Percentiles rank a stretch among this genome's conserved stretches.
phyloP scores from a whole-genome alignment of 148 eudicot genomes.

The Rhododendron molle region DNA sequence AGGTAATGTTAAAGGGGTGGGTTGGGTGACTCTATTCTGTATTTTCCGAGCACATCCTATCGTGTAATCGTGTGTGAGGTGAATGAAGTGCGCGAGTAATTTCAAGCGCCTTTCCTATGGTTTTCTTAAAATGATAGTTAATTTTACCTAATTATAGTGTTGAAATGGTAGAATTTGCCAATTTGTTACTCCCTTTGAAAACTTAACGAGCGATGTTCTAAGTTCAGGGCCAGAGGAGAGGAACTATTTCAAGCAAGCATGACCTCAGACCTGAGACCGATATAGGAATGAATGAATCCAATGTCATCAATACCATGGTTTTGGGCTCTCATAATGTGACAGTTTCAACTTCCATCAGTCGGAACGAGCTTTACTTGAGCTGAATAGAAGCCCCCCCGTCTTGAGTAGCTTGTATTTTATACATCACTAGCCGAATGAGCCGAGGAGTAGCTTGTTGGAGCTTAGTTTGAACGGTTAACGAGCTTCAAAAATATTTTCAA shows the following conservation, averaged over 20 bases:
- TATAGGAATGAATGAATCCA: too few species aligned
- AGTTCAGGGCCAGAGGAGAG: too few species aligned
- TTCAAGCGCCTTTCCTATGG: not conserved
- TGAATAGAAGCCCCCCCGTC: not conserved
- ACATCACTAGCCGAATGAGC: not conserved
- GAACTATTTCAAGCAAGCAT: too few species aligned
- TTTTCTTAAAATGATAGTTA: not conserved
- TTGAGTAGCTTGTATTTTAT: not conserved
- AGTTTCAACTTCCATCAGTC: too few species aligned
- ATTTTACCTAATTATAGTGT: not conserved
- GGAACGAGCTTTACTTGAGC: not conserved
- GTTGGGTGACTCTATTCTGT: not conserved
- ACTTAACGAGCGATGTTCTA: not conserved
- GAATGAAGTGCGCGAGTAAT: not conserved
- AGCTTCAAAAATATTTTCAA: not conserved
- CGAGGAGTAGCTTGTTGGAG: not conserved
- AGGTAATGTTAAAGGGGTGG: slow-evolving; percentile 11
- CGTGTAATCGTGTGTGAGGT: not conserved
- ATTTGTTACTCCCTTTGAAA: not conserved
- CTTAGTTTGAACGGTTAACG: not conserved
- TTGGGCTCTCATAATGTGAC: too few species aligned
- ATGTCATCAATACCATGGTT: too few species aligned
- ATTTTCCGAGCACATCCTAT: not conserved
- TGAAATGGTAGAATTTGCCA: not conserved
- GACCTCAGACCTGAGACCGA: too few species aligned